Base-by-base conservation (phyloP, 192 early-diverging fungal species). In the Diversispora eburnea region DNA sequence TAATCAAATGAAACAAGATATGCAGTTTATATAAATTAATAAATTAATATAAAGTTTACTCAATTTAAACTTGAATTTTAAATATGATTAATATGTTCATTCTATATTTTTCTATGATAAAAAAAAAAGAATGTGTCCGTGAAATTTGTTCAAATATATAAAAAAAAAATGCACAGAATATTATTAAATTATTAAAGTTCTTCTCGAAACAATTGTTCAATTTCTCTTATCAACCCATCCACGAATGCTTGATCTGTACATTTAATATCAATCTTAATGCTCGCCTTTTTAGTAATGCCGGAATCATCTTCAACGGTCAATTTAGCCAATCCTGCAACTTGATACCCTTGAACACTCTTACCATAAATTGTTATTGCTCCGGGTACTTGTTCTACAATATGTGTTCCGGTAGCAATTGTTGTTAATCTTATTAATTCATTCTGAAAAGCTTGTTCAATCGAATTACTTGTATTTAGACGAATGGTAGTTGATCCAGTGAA, bases 331-430 rank as follows among this genome's bases (percentile, higher is more conserved):
- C 85, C 88, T 0, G 85, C 88, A 20, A 86, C 76, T 65, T 86
- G 83, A 58, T 80, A 80, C 5, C 82, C 85, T 56, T 87, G 83
- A 42, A 83, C 84, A 42, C 79, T 84, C 55, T 79, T 80, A 15
- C 85, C 88, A 74, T 88, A 89, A 46, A 89, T 80, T 10, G 86
- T 85, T 6, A 85, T 86, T 0, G 86, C 88, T 7, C 84, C 82
- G 39, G 83, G 82, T 12, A 88, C 81, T 20, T 83, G 75, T 52
- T 89, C 85, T 6, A 89, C 88, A 13, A 89, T 76, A 65, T 84
- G 84, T 6, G 84, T 74, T 5, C 86, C 81, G 3, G 81, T 87
- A 1, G 80, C 67, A 15, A 75, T 54, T 46, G 67, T 52, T 4
- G 83, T 81, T 12, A 88, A 75, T 69, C 76, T 75, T 58, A 83